Percentiles rank a stretch among this genome's conserved stretches.
Conservation (phyloP, 768 basidiomycete species). For the Cubamyces sp. region DNA sequence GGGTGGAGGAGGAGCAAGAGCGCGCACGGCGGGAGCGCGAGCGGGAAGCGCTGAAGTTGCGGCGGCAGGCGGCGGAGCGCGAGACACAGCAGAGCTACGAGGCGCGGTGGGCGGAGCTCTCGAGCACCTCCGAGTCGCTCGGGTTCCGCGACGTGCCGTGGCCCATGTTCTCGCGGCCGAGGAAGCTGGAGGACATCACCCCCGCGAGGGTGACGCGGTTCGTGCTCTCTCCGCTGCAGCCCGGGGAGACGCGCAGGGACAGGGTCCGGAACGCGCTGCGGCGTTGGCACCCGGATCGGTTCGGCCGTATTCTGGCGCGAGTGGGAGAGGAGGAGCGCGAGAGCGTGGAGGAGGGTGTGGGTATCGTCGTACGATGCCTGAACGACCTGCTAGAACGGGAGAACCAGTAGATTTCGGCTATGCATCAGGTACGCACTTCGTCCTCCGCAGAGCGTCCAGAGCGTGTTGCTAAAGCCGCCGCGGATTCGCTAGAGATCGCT, state of each 20-base stretch:
- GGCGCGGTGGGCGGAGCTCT: conserved; percentile 59
- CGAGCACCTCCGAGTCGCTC: conserved; percentile 47
- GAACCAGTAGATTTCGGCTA: conserved; percentile 10
- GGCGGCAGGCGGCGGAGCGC: conserved; percentile 47
- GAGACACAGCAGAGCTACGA: conserved; percentile 72
- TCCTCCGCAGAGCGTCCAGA: too few relatives aligned
- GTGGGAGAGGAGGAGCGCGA: conserved; percentile 56
- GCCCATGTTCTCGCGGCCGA: conserved; percentile 57
- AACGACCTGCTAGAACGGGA: conserved; percentile 63
- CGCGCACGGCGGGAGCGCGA: conserved; percentile 41
- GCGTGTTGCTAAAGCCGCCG: not conserved
- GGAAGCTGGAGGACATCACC: conserved; percentile 52
- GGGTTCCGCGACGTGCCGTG: conserved; percentile 71
- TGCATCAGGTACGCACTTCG: not conserved
- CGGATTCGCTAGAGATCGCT: conserved; percentile 1
- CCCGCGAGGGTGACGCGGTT: conserved; percentile 59
- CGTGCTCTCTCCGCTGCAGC: conserved; percentile 68
- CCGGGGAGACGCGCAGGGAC: conserved; percentile 63
- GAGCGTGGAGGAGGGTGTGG: conserved; percentile 63
- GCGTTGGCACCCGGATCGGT: conserved; percentile 84
- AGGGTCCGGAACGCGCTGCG: conserved; percentile 68
- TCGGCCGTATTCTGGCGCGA: conserved; percentile 57
- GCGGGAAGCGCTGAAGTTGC: conserved; percentile 47
- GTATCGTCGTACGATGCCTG: conserved; percentile 65
- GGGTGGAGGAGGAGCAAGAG: conserved; percentile 43